Evolutionary conservation across 1,284 basidiomycete genomes (phyloP).

Genomic region (Ceratobasidium sp.): DNA sequence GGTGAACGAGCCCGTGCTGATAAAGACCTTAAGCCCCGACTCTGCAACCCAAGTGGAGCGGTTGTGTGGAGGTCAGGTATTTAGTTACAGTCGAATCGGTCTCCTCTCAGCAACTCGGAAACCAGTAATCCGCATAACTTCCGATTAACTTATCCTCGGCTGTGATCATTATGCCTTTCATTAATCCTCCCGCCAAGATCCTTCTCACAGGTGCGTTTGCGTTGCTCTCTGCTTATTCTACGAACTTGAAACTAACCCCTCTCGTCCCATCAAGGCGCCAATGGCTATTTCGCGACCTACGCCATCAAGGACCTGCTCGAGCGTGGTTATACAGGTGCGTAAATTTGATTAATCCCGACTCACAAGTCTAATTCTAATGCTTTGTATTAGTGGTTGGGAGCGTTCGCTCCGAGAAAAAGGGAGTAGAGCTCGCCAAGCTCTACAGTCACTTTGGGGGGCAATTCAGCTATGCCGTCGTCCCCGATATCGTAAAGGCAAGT

Average conservation of each 20-base stretch:
- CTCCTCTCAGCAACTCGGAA: too few relatives aligned
- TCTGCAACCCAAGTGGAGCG: too few relatives aligned
- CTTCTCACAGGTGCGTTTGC: conserved; percentile 11
- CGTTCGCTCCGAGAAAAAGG: conserved; percentile 11
- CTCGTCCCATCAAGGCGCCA: conserved; percentile 1
- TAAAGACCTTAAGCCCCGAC: too few relatives aligned
- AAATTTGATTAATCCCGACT: neutral
- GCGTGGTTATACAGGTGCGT: conserved; percentile 26
- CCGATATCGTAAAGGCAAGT: conserved; percentile 16
- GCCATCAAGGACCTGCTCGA: conserved; percentile 23
- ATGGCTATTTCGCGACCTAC: conserved; percentile 23
- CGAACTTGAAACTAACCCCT: too few relatives aligned
- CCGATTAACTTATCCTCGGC: too few relatives aligned
- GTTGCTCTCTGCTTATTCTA: too few relatives aligned
- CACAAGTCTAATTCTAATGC: too few relatives aligned
- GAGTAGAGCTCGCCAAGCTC: conserved; percentile 19
- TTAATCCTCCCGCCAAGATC: conserved; percentile 6
- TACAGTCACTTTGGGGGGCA: neutral
- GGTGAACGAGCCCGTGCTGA: too few relatives aligned
- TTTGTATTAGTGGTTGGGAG: conserved; percentile 12
- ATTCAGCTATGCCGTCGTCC: conserved; percentile 18
- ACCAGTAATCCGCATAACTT: too few relatives aligned
- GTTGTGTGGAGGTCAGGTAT: too few relatives aligned
- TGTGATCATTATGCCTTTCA: conserved; percentile 15
- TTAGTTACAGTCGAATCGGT: too few relatives aligned